These are phyloP conservation scores for Ustilago curta DNA, from an alignment of 1,284 basidiomycete species.

Conservation along the genomic window DNA sequence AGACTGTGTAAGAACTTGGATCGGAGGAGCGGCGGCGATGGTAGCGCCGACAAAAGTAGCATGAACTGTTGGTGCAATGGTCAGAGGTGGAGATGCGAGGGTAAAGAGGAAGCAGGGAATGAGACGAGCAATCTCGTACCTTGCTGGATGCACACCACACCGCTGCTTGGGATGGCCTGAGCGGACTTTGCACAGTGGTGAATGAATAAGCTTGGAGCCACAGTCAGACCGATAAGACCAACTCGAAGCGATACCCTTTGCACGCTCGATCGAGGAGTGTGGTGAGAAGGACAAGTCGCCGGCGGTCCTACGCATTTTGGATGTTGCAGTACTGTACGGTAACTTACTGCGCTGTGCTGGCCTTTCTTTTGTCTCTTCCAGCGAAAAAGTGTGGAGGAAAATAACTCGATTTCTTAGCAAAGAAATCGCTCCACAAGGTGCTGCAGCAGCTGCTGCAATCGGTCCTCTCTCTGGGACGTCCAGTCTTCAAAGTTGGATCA, in stretches of 20 bases:
- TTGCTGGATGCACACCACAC: neutral
- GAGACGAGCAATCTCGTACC: too few species aligned
- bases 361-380: neutral
- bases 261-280: slow-evolving; percentile 24
- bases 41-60: slow-evolving; percentile 33
- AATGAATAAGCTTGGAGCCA: slow-evolving; percentile 17
- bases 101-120: neutral
- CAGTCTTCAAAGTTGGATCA: too few species aligned
- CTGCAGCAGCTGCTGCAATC: too few species aligned
- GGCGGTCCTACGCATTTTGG: too few species aligned
- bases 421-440: slow-evolving; percentile 23
- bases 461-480: neutral
- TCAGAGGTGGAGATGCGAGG: slow-evolving; percentile 1
- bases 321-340: too few species aligned
- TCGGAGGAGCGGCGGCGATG: slow-evolving; percentile 24
- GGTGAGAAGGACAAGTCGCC: too few species aligned
- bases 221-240: too few species aligned
- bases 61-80: slow-evolving; percentile 21
- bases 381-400: slow-evolving; percentile 28
- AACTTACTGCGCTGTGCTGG: slow-evolving; percentile 18
- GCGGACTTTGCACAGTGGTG: slow-evolving; percentile 12
- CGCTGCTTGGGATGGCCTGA: slow-evolving; percentile 10
- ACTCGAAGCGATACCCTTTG: too few species aligned
- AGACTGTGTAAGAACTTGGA: neutral
- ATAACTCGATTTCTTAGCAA: slow-evolving; percentile 35